Evolutionary conservation across 2,329 filamentous ascomycete genomes (phyloP).

Genomic region (Emmonsia crescens): DNA sequence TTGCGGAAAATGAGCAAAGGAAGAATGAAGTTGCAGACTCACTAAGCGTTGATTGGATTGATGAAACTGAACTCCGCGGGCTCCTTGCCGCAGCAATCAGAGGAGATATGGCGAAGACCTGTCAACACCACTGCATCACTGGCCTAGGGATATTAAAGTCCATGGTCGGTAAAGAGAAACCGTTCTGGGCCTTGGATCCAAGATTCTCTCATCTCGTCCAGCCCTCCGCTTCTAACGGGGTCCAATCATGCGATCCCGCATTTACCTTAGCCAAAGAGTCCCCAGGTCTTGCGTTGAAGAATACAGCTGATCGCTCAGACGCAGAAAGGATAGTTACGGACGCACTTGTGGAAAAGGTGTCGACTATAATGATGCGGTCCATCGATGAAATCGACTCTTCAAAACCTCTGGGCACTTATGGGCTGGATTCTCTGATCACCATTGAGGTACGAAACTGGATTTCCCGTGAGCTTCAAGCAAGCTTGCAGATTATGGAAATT

Average conservation of each 20-base stretch:
- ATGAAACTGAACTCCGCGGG: conserved; percentile 16
- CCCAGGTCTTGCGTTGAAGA: background rate
- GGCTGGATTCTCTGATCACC: conserved; percentile 4
- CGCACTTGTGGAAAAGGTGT: background rate
- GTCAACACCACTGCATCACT: conserved; percentile 15
- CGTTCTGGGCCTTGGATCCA: background rate
- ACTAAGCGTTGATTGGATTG: conserved; percentile 14
- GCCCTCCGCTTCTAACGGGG: background rate
- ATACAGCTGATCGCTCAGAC: background rate
- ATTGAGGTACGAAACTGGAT: conserved; percentile 7
- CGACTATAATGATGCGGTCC: background rate
- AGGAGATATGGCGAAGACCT: conserved; percentile 14
- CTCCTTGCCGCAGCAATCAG: conserved; percentile 17
- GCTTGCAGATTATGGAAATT: conserved; percentile 3
- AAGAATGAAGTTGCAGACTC: conserved; percentile 12
- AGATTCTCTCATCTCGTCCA: background rate
- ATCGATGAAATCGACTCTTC: background rate
- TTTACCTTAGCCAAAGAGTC: background rate
- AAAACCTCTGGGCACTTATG: background rate
- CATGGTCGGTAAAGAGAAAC: background rate
- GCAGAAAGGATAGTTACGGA: background rate
- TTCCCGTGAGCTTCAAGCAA: background rate
- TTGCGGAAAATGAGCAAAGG: conserved; percentile 1
- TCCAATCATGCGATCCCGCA: background rate
- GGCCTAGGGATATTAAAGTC: conserved; percentile 10